Base-by-base conservation (phyloP, 768 basidiomycete genomes). In the Auricularia heimuer region DNA sequence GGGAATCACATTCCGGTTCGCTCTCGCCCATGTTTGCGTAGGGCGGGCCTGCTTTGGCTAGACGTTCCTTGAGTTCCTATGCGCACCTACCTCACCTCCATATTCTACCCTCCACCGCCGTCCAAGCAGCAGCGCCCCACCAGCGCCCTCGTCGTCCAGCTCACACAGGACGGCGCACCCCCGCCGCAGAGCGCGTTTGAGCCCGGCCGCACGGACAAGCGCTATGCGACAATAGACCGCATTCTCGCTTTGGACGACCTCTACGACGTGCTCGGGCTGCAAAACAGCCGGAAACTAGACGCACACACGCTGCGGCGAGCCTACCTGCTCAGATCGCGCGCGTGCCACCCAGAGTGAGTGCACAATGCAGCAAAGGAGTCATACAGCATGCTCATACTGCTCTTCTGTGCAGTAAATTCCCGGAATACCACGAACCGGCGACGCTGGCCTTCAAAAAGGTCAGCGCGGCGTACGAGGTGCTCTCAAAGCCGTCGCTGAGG, bases 401-500 rank as follows among this genome's bases (percentile, higher is more conserved):
- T 54, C 44, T n/a, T 2, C 44, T 45, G 21, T 68, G 14, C 69
- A 94, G 92, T 72, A 94, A 93, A 78, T 93, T 89, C 68, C 89
- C 90, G 2, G 74, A 83, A 68, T 85, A 87, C 70, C 84, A 87
- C 3, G 82, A 60, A 4, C 24, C 87, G 58, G 88, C 92, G 18
- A 94, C 92, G 0, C 78, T 83, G 21, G 92, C 92, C 0, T 94
- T 94, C 72, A 92, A 94, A 72, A 89, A 88, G 69, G 87, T 94
- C 3, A 87, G 89, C 4, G 83, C 91, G 16, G 92, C 92, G 1
- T 94, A 93, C 69, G 82, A 89, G 68, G 84, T 90, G 8, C 84
- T 94, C 65, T 88, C 86, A 69, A 85, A 86, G 63, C 88, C 92
- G 0, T 77, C 83, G 14, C 82, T 86, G 4, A 82, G 85, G 68